These are phyloP conservation scores for Meredithiella fracta DNA, from an alignment of 2,329 filamentous ascomycete species.

Conservation along the genomic window DNA sequence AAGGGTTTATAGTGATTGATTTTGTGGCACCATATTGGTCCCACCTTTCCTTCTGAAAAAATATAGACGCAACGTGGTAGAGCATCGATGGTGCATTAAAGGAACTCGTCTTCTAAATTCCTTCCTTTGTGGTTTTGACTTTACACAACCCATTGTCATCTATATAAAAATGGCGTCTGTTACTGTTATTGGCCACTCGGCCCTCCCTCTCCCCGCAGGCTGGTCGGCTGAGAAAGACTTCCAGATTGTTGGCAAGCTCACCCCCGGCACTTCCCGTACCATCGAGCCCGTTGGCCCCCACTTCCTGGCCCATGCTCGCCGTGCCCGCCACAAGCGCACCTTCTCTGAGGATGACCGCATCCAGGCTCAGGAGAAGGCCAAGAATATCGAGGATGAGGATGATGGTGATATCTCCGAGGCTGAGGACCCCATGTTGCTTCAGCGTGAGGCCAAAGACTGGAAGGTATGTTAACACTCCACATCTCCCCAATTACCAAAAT, in stretches of 20 bases:
- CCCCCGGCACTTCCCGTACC: slow-evolving; percentile 62
- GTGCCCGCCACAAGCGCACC: slow-evolving; percentile 88
- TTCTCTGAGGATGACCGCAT: slow-evolving; percentile 98
- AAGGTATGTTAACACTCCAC: slow-evolving; percentile 48
- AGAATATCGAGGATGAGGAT: slow-evolving; percentile 87
- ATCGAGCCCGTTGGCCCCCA: slow-evolving; percentile 94
- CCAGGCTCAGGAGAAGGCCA: slow-evolving; percentile 83
- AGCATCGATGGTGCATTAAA: not conserved
- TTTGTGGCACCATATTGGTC: no score
- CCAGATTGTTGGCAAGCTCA: slow-evolving; percentile 64
- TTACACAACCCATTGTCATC: slow-evolving; percentile 15
- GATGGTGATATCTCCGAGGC: slow-evolving; percentile 82
- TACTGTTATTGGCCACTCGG: slow-evolving; percentile 42
- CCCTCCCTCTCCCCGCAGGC: slow-evolving; percentile 61
- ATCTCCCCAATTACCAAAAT: not conserved
- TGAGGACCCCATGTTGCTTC: slow-evolving; percentile 83
- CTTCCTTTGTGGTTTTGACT: slow-evolving; percentile 11
- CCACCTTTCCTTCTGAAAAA: not conserved
- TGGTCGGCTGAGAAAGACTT: slow-evolving; percentile 88
- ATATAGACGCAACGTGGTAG: not conserved
- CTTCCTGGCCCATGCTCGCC: slow-evolving; percentile 92
- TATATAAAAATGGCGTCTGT: slow-evolving; percentile 43
- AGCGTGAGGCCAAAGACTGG: slow-evolving; percentile 96
- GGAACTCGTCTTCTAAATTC: not conserved
- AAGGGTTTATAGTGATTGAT: no score